phyloP scores from a whole-genome alignment of 441 rosid species.

The Pelargonium myrrhifolium region DNA sequence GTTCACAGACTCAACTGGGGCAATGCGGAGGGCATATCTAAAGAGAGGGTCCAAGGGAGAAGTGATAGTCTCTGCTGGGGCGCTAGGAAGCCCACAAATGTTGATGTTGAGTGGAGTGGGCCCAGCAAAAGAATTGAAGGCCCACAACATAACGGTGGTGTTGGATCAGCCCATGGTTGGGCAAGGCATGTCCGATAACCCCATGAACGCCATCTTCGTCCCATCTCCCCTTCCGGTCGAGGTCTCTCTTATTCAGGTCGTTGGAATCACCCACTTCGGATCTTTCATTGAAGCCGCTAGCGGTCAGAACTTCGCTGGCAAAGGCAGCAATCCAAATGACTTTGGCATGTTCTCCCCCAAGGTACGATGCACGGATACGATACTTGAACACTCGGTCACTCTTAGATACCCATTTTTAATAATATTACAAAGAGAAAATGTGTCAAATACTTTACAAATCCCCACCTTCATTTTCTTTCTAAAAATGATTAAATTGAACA shows the following conservation, averaged over 20 bases:
- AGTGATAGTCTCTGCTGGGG: conserved; percentile 74
- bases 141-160: conserved; percentile 46
- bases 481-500: too few relatives aligned
- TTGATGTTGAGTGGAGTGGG: conserved; percentile 86
- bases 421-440: too few relatives aligned
- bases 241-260: conserved; percentile 74
- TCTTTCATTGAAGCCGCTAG: conserved; percentile 73
- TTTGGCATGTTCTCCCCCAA: conserved; percentile 76
- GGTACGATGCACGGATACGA: too few relatives aligned
- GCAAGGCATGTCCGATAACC: conserved; percentile 75
- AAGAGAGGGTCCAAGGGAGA: conserved; percentile 48
- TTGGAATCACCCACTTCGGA: conserved; percentile 66
- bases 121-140: conserved; percentile 55
- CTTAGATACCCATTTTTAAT: too few relatives aligned
- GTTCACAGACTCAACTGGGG: conserved; percentile 75
- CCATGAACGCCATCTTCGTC: conserved; percentile 70
- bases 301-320: conserved; percentile 49
- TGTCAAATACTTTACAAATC: too few relatives aligned
- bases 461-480: too few relatives aligned
- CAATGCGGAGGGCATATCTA: conserved; percentile 54
- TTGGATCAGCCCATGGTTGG: conserved; percentile 71
- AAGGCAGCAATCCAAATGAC: conserved; percentile 37
- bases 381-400: too few relatives aligned
- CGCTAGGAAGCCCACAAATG: conserved; percentile 88
- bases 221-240: conserved; percentile 79